Evolutionary conservation across 177 flowering plant species (phyloP), one percentile per base, ranked within the genome.

Genomic region (Vitis hybrid): DNA sequence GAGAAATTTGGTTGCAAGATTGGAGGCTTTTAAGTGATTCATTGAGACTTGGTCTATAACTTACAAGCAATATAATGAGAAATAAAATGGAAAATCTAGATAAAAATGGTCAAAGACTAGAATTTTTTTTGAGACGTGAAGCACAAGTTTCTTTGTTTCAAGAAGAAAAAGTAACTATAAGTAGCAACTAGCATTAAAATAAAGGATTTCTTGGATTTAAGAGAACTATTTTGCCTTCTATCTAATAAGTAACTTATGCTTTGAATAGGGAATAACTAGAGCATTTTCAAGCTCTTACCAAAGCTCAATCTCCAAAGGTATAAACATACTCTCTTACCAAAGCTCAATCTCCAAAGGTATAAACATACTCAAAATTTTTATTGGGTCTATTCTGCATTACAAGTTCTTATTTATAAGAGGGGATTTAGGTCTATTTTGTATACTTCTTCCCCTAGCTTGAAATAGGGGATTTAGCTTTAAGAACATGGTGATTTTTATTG

Each of bases 281-380:
- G 57, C 81, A 78, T 65, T 81, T 70, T 71, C 78, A 60, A 56
- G 19, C 32, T 18, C 78, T 81, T 24, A 76, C 81, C 2, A 27
- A 74, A 55, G 65, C 16, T 21, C 82, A 81, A 59, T 60, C 72
- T 13, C 84, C 84, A 24, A 78, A 81, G 81, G 84, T 81, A 46
- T 46, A n/a, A n/a, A n/a, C n/a, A n/a, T n/a, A n/a, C n/a, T n/a
- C 32, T 18, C 78, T 81, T 24, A 76, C 81, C 2, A 27, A 74
- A 55, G 65, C 16, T 21, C 82, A 81, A 59, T 61, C 72, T 13
- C 84, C 84, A 24, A 78, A 81, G 81, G 84, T 81, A 46, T 46
- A 9, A 55, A 50, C 15, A 3, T 30, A 3, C 8, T 6, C 13
- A 3, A 0, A 24, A 12, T 60, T 12, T 60, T 13, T 32, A 3